Conservation (phyloP, 2,329 filamentous ascomycete species). For the Mycosphaerella arachidis region DNA sequence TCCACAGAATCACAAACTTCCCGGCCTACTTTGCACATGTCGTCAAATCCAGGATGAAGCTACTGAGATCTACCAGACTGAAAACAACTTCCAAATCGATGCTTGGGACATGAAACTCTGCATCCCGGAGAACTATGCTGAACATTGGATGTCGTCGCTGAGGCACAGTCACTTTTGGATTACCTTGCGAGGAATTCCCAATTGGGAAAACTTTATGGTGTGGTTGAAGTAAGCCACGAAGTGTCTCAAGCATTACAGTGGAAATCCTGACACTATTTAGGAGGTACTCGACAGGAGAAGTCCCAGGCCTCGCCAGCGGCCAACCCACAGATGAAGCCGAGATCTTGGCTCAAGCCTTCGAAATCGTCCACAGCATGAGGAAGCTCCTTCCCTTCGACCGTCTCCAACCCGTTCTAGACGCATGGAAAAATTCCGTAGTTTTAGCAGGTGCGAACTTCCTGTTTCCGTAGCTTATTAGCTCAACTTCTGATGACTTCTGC, state of each 20-base stretch:
- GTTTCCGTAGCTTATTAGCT: not conserved
- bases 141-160: not conserved
- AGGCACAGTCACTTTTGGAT: not conserved
- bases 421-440: not conserved
- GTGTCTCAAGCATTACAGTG: not conserved
- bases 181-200: not conserved
- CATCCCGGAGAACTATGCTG: not conserved
- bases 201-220: not conserved
- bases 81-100: conserved; percentile 1
- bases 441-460: not conserved
- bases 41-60: conserved; percentile 1
- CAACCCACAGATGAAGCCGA: not conserved
- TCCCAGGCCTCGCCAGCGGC: not conserved
- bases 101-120: conserved; percentile 1
- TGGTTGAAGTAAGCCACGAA: not conserved
- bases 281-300: not conserved
- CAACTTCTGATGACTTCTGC: too few species aligned
- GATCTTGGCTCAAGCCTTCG: conserved; percentile 1
- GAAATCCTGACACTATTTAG: not conserved
- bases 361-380: not conserved
- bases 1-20: not conserved
- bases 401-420: not conserved
- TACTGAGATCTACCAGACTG: not conserved
- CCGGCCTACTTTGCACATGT: not conserved
- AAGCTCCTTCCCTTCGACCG: not conserved